A percentile compares a stretch with the other conserved stretches of the same genome.
Conservation (phyloP, 768 basidiomycete species). For the Daedaleopsis nitida region DNA sequence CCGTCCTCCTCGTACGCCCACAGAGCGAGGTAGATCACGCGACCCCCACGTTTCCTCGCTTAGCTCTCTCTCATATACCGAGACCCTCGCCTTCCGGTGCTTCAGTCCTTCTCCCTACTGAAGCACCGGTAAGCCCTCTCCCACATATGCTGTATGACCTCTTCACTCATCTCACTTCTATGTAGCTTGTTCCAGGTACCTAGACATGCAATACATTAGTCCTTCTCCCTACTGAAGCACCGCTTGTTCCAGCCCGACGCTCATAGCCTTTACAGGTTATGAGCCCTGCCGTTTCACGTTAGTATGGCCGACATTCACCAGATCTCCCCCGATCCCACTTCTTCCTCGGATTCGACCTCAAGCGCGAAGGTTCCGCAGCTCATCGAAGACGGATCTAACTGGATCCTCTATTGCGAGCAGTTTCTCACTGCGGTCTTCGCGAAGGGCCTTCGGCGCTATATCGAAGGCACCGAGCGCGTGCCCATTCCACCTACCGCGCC, state of each 20-base stretch:
- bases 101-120: constrained; percentile 5
- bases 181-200: no score
- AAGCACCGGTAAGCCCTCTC: not conserved
- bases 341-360: not conserved
- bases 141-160: no score
- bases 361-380: constrained; percentile 11
- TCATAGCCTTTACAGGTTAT: constrained; percentile 17
- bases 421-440: constrained; percentile 10
- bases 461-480: constrained; percentile 11
- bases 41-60: not conserved
- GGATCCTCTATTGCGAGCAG: constrained; percentile 13
- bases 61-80: not conserved
- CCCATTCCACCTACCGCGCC: constrained; percentile 2
- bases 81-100: not conserved
- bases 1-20: no score
- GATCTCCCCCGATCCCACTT: constrained; percentile 2
- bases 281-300: constrained; percentile 12
- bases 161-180: no score
- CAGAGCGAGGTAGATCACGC: not conserved
- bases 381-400: constrained; percentile 13
- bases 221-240: constrained; percentile 1
- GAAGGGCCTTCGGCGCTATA: constrained; percentile 13
- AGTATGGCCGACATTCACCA: not conserved
- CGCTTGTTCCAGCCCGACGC: not conserved
- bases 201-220: no score